Evolutionary conservation across 768 basidiomycete species (phyloP), one percentile per base, ranked within the genome.

Genomic region (Kwoniella sp.): DNA sequence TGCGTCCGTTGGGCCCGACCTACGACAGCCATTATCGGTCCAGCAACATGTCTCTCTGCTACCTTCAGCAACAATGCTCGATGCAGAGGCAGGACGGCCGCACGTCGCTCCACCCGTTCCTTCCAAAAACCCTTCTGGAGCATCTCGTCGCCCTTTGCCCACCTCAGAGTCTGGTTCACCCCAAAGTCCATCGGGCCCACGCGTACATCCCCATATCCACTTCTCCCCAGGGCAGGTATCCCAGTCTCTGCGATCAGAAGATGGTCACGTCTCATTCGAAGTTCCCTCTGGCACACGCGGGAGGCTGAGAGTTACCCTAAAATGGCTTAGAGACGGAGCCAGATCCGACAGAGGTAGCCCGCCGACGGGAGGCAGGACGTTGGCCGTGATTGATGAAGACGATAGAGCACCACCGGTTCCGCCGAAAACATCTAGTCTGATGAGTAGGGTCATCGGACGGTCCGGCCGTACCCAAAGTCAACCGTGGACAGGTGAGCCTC

Each of bases 201-300:
- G 30, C 34, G 34, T 25, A 17, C 55, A 58, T 31, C 48, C 45
- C 48, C 63, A 52, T 52, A 65, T 58, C 28, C 45, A 41, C 30
- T 58, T 52, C 45, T 63, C 62, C 8, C 55, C 62, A n/a, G 54
- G 41, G 5, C 55, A 53, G 30, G 34, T 55, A n/a, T 58, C 63
- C 2, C 34, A 17, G 12, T 58, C 63, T 15, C n/a, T 58, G 1
- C 23, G 34, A 8, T 60, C 65, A 5, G 54, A 62, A 15, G 66
- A 67, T 34, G 66, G 62, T 52, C 58, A 60, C 5, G 60, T 67
- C 2, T 67, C 66, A 2, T 67, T 67, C 31, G 66, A 67, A 47
- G 66, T 67, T 2, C 66, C 66, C 38, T 51, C 51, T 11, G 66
- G 66, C 9, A 55, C 59, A 1, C 38, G 55, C 28, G 66, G 66